These are phyloP conservation scores for Anethum foeniculum DNA, from an alignment of 140 eudicot species.

Conservation along the genomic window DNA sequence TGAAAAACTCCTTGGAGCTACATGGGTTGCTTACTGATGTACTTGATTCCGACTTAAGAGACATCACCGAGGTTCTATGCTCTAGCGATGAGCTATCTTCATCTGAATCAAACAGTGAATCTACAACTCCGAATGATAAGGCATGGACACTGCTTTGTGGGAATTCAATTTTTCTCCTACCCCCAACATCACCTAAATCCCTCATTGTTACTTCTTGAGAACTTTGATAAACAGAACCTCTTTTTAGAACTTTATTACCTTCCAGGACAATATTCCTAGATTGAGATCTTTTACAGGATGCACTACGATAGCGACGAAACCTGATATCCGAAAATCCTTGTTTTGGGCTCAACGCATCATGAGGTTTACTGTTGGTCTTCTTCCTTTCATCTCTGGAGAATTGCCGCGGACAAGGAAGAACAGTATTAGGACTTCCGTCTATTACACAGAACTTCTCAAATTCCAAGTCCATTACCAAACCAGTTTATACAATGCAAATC, in stretches of 20 bases:
- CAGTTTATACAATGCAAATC: constrained; percentile 45
- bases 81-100: constrained; percentile 38
- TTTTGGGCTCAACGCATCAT: constrained; percentile 28
- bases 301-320: constrained; percentile 69
- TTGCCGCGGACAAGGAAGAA: constrained; percentile 47
- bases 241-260: constrained; percentile 40
- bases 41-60: constrained; percentile 30
- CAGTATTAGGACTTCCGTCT: constrained; percentile 87
- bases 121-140: constrained; percentile 48
- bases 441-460: constrained; percentile 77
- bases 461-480: constrained; percentile 57
- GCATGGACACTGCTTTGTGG: constrained; percentile 35
- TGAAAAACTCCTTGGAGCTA: background rate
- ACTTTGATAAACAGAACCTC: constrained; percentile 83
- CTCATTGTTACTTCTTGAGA: constrained; percentile 45
- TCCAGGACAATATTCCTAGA: constrained; percentile 27
- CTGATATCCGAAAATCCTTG: constrained; percentile 53
- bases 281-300: constrained; percentile 46
- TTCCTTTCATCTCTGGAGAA: constrained; percentile 37
- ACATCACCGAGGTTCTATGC: constrained; percentile 2
- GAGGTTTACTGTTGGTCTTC: constrained; percentile 37
- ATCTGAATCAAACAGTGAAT: constrained; percentile 69
- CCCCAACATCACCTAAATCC: constrained; percentile 26
- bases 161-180: constrained; percentile 66
- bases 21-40: constrained; percentile 16